Base-by-base conservation (phyloP, 352 stramenopile genomes). In the Pythium rishiriense region DNA sequence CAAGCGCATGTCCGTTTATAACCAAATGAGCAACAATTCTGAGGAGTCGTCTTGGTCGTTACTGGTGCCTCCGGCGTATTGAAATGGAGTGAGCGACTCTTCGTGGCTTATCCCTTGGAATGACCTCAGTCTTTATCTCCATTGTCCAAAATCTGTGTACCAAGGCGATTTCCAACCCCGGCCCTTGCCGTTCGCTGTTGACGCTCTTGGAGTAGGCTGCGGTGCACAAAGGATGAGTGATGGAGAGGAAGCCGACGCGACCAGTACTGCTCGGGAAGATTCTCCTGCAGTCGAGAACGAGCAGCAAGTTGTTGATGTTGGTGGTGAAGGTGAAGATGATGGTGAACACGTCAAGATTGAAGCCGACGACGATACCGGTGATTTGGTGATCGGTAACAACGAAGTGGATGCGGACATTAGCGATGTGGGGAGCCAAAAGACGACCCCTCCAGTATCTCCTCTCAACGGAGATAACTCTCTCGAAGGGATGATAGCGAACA, bases 1-100 rank as follows among this genome's bases (percentile, higher is more conserved):
- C 60, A 21, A 46, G 42, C 4, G 43, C 58, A 7, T 59, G 53
- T 10, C 59, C 58, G 39, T 47, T 60, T 25, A 35, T 22, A 11
- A 41, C 24, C 24, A 55, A 10, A 4, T 46, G 26, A 45, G 14
- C 14, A 58, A 10, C 33, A 5, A 1, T 19, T 10, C 15, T 21
- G 45, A 51, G 45, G 3, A 35, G 24, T 29, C 22, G 14, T 21
- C 3, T n/a, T 15, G 45, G 45, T 29, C 22, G 45, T 51, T 51
- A 51, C 45, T 21, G 3, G 5, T 21, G 45, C 6, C 6, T 22
- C 15, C 14, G 22, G 22, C 15, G 17, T 6, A 24, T 24, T 47
- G 19, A 25, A 4, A 47, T 24, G n/a, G 21, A 17, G 41, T 26
- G 21, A 2, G 41, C 41, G 41, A 47, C 41, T 47, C 4, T 47